These are phyloP conservation scores for Naematelia aurantialba DNA, from an alignment of 768 basidiomycete species.

Conservation along the genomic window DNA sequence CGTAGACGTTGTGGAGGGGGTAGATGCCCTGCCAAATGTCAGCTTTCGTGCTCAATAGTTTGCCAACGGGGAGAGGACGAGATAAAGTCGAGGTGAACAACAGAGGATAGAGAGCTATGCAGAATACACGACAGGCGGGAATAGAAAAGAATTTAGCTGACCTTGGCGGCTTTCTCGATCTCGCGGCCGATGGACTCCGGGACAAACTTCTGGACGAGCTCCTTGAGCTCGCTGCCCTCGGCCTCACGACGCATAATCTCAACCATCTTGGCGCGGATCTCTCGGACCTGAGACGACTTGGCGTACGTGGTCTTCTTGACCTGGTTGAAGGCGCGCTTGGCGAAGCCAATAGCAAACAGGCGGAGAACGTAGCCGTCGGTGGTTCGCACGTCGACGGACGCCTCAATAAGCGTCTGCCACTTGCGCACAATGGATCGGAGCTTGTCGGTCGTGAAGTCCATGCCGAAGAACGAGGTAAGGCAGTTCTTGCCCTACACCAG, in stretches of 20 bases:
- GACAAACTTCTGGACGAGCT: slow-evolving; percentile 88
- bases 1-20: slow-evolving; percentile 97
- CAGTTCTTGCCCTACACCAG: slow-evolving; percentile 93
- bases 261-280: slow-evolving; percentile 99
- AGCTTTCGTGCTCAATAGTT: background rate
- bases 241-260: slow-evolving; percentile 77
- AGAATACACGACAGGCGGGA: too few species aligned
- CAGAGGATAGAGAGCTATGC: too few species aligned
- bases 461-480: slow-evolving; percentile 99
- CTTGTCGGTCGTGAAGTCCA: slow-evolving; percentile 99
- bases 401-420: slow-evolving; percentile 99
- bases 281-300: slow-evolving; percentile 86
- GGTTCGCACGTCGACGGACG: slow-evolving; percentile 97
- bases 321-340: slow-evolving; percentile 91
- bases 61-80: background rate
- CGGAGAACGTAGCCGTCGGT: slow-evolving; percentile 99
- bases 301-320: slow-evolving; percentile 99
- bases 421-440: slow-evolving; percentile 98
- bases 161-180: slow-evolving; percentile 88
- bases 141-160: slow-evolving; percentile 13
- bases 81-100: too few species aligned
- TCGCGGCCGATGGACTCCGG: slow-evolving; percentile 98
- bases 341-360: slow-evolving; percentile 98
- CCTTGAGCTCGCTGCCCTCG: slow-evolving; percentile 88
- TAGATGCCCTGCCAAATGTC: slow-evolving; percentile 70